These are phyloP conservation scores for Hirschfeldia incana DNA, from an alignment of 345 rosid species.

Conservation along the genomic window DNA sequence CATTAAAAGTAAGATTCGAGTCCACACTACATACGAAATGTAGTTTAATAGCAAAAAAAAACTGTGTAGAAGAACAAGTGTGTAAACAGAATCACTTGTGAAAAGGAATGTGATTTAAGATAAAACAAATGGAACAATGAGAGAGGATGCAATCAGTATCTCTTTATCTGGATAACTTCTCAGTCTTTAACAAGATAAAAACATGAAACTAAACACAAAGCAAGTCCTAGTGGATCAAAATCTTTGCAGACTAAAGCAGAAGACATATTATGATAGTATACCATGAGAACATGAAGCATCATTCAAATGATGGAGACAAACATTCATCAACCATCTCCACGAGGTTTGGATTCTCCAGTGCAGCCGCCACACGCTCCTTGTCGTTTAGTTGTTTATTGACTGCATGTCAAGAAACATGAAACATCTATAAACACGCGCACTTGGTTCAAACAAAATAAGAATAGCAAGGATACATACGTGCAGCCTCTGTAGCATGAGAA, in stretches of 20 bases:
- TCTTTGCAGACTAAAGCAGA: constrained; percentile 6
- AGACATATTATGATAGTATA: constrained; percentile 9
- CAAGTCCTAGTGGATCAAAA: constrained; percentile 13
- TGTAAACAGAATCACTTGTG: neutral
- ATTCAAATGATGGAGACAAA: constrained; percentile 64
- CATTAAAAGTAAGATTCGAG: neutral
- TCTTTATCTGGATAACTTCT: neutral
- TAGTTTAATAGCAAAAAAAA: neutral
- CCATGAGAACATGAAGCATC: constrained; percentile 21
- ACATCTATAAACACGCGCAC: neutral
- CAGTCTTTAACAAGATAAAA: neutral
- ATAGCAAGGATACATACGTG: constrained; percentile 47
- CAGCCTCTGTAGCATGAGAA: constrained; percentile 92
- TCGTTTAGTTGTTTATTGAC: constrained; percentile 94
- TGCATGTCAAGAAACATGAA: constrained; percentile 40
- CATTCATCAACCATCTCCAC: constrained; percentile 93
- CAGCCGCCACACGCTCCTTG: constrained; percentile 94
- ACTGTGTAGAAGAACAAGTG: neutral
- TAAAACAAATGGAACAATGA: neutral
- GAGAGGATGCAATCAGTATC: neutral
- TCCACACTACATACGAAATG: neutral
- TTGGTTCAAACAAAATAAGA: neutral
- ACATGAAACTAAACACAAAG: constrained; percentile 8
- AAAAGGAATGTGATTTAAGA: neutral
- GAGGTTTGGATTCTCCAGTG: constrained; percentile 93